Base-by-base conservation (phyloP, 108 stramenopile genomes). In the Epithemia pelagica region DNA sequence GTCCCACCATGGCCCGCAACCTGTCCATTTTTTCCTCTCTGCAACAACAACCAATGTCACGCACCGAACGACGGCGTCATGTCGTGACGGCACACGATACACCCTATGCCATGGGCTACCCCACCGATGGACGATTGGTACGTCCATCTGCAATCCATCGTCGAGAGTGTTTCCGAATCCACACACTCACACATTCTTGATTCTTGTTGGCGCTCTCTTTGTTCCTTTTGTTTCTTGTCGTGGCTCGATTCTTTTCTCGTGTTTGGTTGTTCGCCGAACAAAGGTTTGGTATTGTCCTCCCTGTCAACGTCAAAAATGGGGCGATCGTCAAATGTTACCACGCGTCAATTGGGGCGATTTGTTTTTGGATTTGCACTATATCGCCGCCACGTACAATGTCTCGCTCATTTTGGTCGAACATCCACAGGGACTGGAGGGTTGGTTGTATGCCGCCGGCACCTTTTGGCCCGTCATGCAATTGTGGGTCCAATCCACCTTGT, bases 351-450 rank as follows among this genome's bases (percentile, higher is more conserved):
- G 85, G 85, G 85, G 84, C 37, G 76, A 85, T 63, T 57, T 85
- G 51, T 85, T 82, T 70, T 86, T 86, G 61, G 85, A 86, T 73
- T 62, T 87, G 0, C 83, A 83, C 46, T 87, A 79, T 62, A 82
- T 87, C 10, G 86, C 73, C 18, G 80, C 76, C n/a, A 72, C 78
- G 8, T 86, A 83, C 66, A 86, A 86, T 61, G 63, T 84, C 22
- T 37, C 32, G 29, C 25, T 58, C 23, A 59, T 68, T 58, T 58
- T 68, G 31, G 56, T 23, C 2, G 7, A 25, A 1, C 23, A 31
- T 23, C 58, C 67, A 8, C 23, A 69, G 32, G 84, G 81, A 8
- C 24, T 79, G 19, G n/a, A n/a, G n/a, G n/a, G n/a, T n/a, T n/a
- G n/a, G n/a, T 32, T 85, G 20, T 85, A 85, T 61, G 77, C 79